Percentiles rank a stretch among this genome's conserved stretches.
phyloP scores from a whole-genome alignment of 192 early-diverging fungal species.

The Mycoemilia scoparia region DNA sequence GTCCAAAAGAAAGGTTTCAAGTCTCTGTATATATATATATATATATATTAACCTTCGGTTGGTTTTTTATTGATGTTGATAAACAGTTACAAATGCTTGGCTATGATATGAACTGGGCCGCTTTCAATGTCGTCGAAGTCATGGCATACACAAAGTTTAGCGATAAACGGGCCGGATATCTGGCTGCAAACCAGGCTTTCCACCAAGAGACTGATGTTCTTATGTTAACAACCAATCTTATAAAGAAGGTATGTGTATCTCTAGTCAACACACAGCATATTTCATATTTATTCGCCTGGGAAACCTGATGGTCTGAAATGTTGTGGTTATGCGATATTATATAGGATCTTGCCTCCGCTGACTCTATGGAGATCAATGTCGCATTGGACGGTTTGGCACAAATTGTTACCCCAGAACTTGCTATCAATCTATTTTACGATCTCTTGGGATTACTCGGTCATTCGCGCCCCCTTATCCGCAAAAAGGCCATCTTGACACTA shows the following conservation, averaged over 20 bases:
- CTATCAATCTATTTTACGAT: conserved; percentile 72
- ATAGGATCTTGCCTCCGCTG: conserved; percentile 74
- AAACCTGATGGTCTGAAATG: not conserved
- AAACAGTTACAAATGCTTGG: conserved; percentile 88
- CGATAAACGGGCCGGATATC: conserved; percentile 82
- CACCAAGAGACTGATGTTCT: conserved; percentile 84
- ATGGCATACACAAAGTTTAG: conserved; percentile 78
- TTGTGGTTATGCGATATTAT: not conserved
- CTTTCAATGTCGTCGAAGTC: conserved; percentile 89
- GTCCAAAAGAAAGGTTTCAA: too few species aligned
- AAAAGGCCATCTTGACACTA: conserved; percentile 71
- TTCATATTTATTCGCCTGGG: not conserved
- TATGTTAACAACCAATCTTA: conserved; percentile 91
- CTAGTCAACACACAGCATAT: not conserved
- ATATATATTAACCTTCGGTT: not conserved
- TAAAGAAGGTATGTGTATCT: conserved; percentile 60
- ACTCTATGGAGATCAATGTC: conserved; percentile 65
- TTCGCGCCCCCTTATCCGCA: conserved; percentile 82
- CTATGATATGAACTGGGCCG: conserved; percentile 93
- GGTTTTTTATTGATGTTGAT: conserved; percentile 1
- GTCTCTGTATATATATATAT: not conserved
- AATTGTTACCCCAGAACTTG: conserved; percentile 82
- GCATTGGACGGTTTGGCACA: conserved; percentile 83
- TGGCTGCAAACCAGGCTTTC: conserved; percentile 80
- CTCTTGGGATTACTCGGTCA: conserved; percentile 75